phyloP scores from a whole-genome alignment of 1,284 basidiomycete species.

The Abortiporus biennis region DNA sequence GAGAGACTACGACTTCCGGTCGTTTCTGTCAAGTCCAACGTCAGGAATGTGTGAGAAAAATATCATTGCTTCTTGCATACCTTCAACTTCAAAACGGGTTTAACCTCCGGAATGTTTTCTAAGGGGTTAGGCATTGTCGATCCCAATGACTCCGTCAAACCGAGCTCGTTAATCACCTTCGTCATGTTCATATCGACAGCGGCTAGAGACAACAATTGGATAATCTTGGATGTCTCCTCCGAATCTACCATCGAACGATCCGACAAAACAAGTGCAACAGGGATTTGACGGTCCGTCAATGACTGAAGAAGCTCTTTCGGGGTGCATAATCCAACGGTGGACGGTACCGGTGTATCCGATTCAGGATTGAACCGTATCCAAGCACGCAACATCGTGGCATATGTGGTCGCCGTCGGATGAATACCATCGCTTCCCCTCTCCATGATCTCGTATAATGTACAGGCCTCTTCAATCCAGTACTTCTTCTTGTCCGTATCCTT shows the following conservation, averaged over 20 bases:
- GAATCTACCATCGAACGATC: constrained; percentile 50
- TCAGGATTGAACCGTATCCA: constrained; percentile 42
- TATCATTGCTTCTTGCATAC: too few species aligned
- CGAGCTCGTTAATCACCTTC: constrained; percentile 49
- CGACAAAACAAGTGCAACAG: constrained; percentile 47
- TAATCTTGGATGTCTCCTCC: constrained; percentile 49
- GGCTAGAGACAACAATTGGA: constrained; percentile 49
- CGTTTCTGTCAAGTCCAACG: constrained; percentile 7
- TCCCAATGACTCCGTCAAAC: constrained; percentile 43
- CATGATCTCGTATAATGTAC: constrained; percentile 52
- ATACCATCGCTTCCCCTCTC: constrained; percentile 43
- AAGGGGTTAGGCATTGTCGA: constrained; percentile 36
- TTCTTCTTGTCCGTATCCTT: constrained; percentile 35
- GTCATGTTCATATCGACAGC: constrained; percentile 51
- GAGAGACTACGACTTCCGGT: constrained; percentile 14
- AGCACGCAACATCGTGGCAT: constrained; percentile 58
- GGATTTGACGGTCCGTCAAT: constrained; percentile 44
- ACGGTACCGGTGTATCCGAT: constrained; percentile 18
- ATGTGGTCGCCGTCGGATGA: constrained; percentile 51
- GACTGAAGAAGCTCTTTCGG: constrained; percentile 38
- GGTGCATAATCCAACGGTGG: constrained; percentile 18
- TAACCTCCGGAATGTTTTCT: constrained; percentile 50
- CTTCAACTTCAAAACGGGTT: constrained; percentile 36
- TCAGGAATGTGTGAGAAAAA: constrained; percentile 1
- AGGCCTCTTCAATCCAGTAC: constrained; percentile 55